Evolutionary conservation across 805 yeast genomes (phyloP), one percentile per base, ranked within the genome.

Genomic region (Wickerhamiella parazyma): DNA sequence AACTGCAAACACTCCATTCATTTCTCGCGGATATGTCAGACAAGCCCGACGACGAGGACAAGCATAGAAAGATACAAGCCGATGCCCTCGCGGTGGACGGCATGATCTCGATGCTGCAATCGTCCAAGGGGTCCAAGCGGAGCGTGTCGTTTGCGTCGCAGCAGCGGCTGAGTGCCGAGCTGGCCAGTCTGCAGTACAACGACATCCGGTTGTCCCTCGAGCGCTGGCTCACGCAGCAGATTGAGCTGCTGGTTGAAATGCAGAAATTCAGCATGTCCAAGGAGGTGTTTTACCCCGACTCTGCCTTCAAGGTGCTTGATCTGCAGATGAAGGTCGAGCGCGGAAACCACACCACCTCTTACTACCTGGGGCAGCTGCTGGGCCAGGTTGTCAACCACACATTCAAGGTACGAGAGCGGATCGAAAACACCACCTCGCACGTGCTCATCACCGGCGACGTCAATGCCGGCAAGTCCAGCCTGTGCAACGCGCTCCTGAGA

Each of bases 361-460:
- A 76, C 37, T 62, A 89, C 17, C 63, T 89, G 31, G 80, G 76
- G 45, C 76, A 76, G 36, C 82, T 82, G 54, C 68, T 89, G 17
- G 53, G 65, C 10, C 78, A 74, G 47, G 78, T 80, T 16, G 61
- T 73, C 9, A 75, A 73, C 50, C 95, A 87, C 56, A 64, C 89
- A 40, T 54, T 64, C 6, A 74, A 86, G 14, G 65, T 93, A 48
- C 76, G 77, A 49, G 91, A 79, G 40, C 72, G 99, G 52, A 78
- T 91, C 12, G 91, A 80, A 50, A 95, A 93, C 54, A 84, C 91
- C 0, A 73, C 89, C 0, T 87, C 97, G 2, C 89, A 89, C 54
- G 96, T 91, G 1, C 77, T 91, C 48, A 87, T 91, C 31, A 93
- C 98, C 2, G 99, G 99, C 41, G 99, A 91, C 60, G 71, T 91